Evolutionary conservation across 148 eudicot genomes (phyloP).

Genomic region (Drosera capensis): DNA sequence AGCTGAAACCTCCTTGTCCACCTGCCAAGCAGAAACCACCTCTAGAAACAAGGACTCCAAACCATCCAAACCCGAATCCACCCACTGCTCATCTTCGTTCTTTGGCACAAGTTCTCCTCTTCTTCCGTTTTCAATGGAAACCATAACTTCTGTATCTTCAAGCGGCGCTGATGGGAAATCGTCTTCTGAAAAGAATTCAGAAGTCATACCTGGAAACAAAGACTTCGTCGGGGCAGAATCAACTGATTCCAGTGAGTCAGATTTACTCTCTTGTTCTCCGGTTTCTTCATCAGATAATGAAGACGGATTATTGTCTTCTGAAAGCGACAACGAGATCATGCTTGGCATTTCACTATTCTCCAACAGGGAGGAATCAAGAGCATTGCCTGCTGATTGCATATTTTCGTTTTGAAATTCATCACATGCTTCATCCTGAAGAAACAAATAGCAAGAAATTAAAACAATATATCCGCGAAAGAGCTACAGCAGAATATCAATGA

Average conservation of each 20-base stretch:
- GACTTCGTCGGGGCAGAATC: constrained; percentile 11
- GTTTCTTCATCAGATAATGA: no score
- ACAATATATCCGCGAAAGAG: constrained; percentile 5
- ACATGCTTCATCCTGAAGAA: no score
- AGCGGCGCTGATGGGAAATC: constrained; percentile 12
- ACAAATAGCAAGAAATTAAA: no score
- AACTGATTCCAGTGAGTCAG: background rate
- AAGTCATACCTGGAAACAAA: constrained; percentile 13
- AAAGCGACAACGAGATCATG: no score
- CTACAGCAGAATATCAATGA: background rate
- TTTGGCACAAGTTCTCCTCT: constrained; percentile 1
- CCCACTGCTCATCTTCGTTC: constrained; percentile 8
- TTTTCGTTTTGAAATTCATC: no score
- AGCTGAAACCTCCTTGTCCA: constrained; percentile 10
- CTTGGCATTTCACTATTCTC: no score
- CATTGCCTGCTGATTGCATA: no score
- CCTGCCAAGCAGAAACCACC: constrained; percentile 8
- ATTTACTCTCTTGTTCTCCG: background rate
- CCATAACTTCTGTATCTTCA: background rate
- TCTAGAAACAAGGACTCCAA: constrained; percentile 13
- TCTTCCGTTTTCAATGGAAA: background rate
- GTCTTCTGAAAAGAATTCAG: constrained; percentile 8
- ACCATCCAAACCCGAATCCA: constrained; percentile 14
- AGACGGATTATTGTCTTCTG: no score
- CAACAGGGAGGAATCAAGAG: no score